These are phyloP conservation scores for Gomphus bonarii DNA, from an alignment of 1,284 basidiomycete species.

Conservation along the genomic window DNA sequence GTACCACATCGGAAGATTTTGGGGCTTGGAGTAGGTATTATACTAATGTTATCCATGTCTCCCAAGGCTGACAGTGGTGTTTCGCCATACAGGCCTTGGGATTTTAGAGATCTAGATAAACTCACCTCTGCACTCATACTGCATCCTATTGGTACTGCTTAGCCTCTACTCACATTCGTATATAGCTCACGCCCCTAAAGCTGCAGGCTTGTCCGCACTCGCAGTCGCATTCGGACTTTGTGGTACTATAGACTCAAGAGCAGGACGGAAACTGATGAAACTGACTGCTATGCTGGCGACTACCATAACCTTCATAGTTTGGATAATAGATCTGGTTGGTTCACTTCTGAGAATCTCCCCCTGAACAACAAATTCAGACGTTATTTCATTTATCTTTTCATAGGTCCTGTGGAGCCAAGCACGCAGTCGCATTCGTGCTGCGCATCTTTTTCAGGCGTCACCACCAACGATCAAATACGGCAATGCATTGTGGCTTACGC, in stretches of 20 bases:
- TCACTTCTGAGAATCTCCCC: not conserved
- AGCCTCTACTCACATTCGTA: not conserved
- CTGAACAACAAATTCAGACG: no score
- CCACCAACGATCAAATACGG: conserved; percentile 43
- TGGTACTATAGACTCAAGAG: conserved; percentile 50
- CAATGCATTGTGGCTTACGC: conserved; percentile 71
- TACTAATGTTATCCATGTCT: not conserved
- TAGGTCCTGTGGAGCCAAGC: conserved; percentile 58
- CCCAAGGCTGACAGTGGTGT: not conserved
- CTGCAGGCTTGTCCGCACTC: conserved; percentile 59
- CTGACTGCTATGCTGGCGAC: conserved; percentile 53
- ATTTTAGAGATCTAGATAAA: conserved; percentile 51
- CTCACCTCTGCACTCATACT: conserved; percentile 67
- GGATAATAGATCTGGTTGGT: conserved; percentile 59
- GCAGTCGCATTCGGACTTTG: conserved; percentile 67
- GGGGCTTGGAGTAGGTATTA: conserved; percentile 16
- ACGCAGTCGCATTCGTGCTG: conserved; percentile 43
- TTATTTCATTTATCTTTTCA: not conserved
- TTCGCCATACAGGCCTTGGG: conserved; percentile 17
- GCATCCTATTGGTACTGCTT: conserved; percentile 53
- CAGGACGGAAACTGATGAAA: conserved; percentile 67
- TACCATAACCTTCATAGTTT: conserved; percentile 55
- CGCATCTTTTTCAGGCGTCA: conserved; percentile 10
- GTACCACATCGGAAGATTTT: conserved; percentile 36
- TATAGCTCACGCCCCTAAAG: conserved; percentile 15